Conservation (phyloP, 192 early-diverging fungal species). For the Backusella liffmaniae region DNA sequence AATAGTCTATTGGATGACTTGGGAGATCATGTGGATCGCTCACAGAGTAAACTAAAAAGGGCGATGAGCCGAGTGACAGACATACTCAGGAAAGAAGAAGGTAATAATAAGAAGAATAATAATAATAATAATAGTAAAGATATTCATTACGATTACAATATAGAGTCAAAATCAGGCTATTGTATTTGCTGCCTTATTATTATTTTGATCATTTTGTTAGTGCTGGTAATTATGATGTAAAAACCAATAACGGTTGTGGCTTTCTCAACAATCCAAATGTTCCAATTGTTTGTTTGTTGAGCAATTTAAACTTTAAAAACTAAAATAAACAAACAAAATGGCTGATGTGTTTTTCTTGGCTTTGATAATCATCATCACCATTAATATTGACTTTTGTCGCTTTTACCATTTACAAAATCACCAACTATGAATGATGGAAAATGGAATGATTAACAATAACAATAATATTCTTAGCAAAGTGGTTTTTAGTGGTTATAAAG, state of each 20-base stretch:
- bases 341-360: not conserved
- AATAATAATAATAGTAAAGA: not conserved
- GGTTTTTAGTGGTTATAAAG: not conserved
- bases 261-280: not conserved
- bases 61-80: constrained; percentile 53
- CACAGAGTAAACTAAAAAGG: constrained; percentile 39
- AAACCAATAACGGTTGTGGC: not conserved
- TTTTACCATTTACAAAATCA: too few relatives aligned
- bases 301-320: not conserved
- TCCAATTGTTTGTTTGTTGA: not conserved
- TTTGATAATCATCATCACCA: not conserved
- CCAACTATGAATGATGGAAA: too few relatives aligned
- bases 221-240: constrained; percentile 50
- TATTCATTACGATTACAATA: not conserved
- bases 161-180: constrained; percentile 53
- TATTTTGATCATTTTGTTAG: constrained; percentile 53
- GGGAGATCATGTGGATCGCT: constrained; percentile 51
- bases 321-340: not conserved
- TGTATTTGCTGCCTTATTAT: constrained; percentile 54
- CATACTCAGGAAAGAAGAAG: constrained; percentile 59
- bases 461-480: too few relatives aligned
- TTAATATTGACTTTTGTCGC: not conserved
- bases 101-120: constrained; percentile 23
- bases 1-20: constrained; percentile 51
- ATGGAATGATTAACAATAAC: too few relatives aligned